Conservation (phyloP, 176 grass and related monocot genomes). For the Musa troglodytarum region DNA sequence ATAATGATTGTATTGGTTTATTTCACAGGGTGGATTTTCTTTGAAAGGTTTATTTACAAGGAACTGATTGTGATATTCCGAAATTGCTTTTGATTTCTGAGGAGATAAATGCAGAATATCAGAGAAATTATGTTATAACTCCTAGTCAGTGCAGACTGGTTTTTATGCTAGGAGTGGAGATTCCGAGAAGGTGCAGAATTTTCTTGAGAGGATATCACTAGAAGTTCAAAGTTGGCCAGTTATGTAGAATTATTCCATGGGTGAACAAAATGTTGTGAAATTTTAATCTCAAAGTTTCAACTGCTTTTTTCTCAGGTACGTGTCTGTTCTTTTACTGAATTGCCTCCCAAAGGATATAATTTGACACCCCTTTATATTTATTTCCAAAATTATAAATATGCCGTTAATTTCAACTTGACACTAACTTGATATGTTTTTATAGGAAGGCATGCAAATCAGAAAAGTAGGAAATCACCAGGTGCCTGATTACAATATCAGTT, state of each 20-base stretch:
- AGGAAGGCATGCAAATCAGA: neutral
- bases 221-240: neutral
- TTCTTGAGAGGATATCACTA: neutral
- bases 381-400: neutral
- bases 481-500: neutral
- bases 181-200: neutral
- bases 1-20: too few relatives aligned
- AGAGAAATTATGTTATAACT: neutral
- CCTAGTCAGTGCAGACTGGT: neutral
- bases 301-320: neutral
- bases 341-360: neutral
- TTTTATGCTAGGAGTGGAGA: neutral
- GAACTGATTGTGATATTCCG: too few relatives aligned
- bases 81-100: too few relatives aligned
- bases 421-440: neutral
- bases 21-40: too few relatives aligned
- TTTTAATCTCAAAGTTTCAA: neutral
- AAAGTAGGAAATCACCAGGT: neutral
- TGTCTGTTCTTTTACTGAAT: neutral
- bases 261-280: neutral
- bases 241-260: neutral
- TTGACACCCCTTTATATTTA: too few relatives aligned
- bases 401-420: neutral
- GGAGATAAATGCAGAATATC: neutral
- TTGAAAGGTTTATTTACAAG: too few relatives aligned